Conservation (phyloP, 2,329 filamentous ascomycete genomes). For the Coniochaeta sp. region DNA sequence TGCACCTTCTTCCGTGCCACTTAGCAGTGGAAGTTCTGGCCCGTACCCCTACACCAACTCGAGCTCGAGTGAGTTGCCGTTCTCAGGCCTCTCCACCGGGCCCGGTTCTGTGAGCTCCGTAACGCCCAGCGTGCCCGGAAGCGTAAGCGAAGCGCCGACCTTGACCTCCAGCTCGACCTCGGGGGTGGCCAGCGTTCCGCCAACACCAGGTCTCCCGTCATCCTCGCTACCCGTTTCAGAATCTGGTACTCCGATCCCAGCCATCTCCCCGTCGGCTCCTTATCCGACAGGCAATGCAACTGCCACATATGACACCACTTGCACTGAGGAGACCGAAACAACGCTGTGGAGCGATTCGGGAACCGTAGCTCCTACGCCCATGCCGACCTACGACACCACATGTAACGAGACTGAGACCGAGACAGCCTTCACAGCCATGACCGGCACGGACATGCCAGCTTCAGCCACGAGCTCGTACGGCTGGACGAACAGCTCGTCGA, state of each 20-base stretch:
- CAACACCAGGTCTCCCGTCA: not conserved
- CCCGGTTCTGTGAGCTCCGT: not conserved
- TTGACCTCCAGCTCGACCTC: not conserved
- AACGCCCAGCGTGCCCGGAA: not conserved
- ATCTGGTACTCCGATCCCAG: not conserved
- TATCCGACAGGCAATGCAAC: not conserved
- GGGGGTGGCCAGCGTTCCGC: not conserved
- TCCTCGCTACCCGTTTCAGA: not conserved
- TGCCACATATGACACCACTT: not conserved
- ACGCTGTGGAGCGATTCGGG: not conserved
- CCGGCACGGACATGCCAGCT: not conserved
- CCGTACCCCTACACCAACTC: not conserved
- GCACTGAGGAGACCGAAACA: not conserved
- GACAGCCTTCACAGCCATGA: slow-evolving; percentile 6
- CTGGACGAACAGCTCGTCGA: not conserved
- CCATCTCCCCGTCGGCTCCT: not conserved
- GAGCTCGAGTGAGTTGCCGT: not conserved
- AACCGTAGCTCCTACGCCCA: not conserved
- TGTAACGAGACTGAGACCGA: slow-evolving; percentile 16
- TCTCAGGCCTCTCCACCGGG: not conserved
- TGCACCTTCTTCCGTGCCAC: not conserved
- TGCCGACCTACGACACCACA: slow-evolving; percentile 5
- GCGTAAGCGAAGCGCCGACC: not conserved
- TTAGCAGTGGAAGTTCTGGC: not conserved
- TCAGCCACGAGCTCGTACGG: not conserved